Conservation (phyloP, 768 basidiomycete genomes). For the Pholiota microspora region DNA sequence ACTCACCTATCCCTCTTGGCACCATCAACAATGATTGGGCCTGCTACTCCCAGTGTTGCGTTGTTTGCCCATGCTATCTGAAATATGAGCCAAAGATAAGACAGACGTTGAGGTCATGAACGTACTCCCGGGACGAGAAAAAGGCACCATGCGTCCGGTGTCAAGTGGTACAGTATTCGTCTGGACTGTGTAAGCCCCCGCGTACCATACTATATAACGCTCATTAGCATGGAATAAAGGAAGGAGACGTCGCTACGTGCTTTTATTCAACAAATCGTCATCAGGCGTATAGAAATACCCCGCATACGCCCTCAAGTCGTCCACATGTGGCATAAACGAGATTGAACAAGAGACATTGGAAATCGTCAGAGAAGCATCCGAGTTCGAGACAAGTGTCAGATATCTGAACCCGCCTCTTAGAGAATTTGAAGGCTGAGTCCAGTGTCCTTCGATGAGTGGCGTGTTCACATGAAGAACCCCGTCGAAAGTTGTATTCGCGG, state of each 20-base stretch:
- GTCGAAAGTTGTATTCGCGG: slow-evolving; percentile 39
- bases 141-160: slow-evolving; percentile 50
- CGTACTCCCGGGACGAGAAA: slow-evolving; percentile 40
- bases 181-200: slow-evolving; percentile 61
- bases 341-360: slow-evolving; percentile 51
- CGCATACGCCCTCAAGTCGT: slow-evolving; percentile 44
- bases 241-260: slow-evolving; percentile 18
- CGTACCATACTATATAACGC: slow-evolving; percentile 50
- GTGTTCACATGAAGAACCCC: slow-evolving; percentile 38
- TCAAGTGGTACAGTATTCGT: slow-evolving; percentile 51
- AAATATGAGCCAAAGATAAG: slow-evolving; percentile 10
- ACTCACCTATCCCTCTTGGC: slow-evolving; percentile 56
- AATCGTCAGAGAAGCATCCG: slow-evolving; percentile 32
- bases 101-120: slow-evolving; percentile 1
- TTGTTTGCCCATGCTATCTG: slow-evolving; percentile 60
- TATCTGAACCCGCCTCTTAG: slow-evolving; percentile 55
- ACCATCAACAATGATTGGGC: slow-evolving; percentile 60
- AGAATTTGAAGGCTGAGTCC: slow-evolving; percentile 44
- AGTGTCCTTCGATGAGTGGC: slow-evolving; percentile 34
- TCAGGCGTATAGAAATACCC: slow-evolving; percentile 54
- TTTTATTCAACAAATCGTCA: slow-evolving; percentile 47
- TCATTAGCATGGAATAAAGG: background rate
- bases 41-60: slow-evolving; percentile 51
- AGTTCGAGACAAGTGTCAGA: slow-evolving; percentile 44
- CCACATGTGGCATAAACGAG: slow-evolving; percentile 53